Evolutionary conservation across 495 filamentous ascomycete species (phyloP).

Genomic region (Aspergillus ellipticus): DNA sequence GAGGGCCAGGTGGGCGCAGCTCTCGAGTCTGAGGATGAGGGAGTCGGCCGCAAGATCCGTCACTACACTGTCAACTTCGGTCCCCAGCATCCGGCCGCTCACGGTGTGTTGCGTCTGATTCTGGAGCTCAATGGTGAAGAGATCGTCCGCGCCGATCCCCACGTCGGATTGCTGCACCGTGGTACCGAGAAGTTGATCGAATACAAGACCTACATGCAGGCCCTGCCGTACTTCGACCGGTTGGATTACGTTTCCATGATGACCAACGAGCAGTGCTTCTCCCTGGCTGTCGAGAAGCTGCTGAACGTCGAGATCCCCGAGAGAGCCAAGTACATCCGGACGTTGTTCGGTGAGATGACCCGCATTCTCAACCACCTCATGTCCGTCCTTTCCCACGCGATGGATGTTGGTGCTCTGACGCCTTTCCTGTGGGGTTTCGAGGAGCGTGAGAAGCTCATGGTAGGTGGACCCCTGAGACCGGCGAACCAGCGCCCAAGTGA

Average conservation of each 20-base stretch:
- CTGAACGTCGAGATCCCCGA: conserved; percentile 96
- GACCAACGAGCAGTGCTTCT: conserved; percentile 98
- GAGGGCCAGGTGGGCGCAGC: conserved; percentile 39
- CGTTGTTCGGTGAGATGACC: conserved; percentile 95
- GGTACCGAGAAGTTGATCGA: conserved; percentile 99
- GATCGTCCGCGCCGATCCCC: conserved; percentile 93
- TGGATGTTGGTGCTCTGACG: conserved; percentile 98
- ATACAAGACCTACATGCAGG: conserved; percentile 98
- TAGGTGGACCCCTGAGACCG: conserved; percentile 35
- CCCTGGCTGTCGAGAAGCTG: conserved; percentile 94
- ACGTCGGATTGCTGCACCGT: conserved; percentile 93
- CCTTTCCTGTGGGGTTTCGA: conserved; percentile 99
- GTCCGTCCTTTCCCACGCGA: conserved; percentile 95
- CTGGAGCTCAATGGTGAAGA: conserved; percentile 97
- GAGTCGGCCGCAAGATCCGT: conserved; percentile 79
- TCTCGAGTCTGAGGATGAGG: conserved; percentile 48
- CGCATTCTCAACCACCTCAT: conserved; percentile 96
- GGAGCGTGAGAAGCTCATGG: conserved; percentile 99
- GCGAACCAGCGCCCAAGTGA: conserved; percentile 2
- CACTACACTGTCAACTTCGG: conserved; percentile 99
- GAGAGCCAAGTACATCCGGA: conserved; percentile 94
- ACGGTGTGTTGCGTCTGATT: conserved; percentile 97
- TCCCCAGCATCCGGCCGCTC: conserved; percentile 97
- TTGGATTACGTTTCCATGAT: conserved; percentile 99
- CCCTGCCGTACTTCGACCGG: conserved; percentile 97